Evolutionary conservation across 2,329 filamentous ascomycete species (phyloP).

Genomic region (Neonectria ditissima): DNA sequence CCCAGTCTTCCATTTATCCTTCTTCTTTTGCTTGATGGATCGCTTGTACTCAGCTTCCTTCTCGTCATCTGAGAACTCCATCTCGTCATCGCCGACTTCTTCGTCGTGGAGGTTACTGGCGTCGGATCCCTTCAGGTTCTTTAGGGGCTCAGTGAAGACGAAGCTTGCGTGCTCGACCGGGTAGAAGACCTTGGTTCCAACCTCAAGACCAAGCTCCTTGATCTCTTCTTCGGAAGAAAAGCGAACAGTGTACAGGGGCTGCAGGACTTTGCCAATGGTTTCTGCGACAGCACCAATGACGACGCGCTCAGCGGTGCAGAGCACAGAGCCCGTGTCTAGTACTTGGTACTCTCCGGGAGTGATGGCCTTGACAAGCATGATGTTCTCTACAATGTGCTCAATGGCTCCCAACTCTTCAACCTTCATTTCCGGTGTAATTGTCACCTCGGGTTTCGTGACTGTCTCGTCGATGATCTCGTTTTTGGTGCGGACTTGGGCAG

Average conservation of each 20-base stretch:
- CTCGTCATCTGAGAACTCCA: constrained; percentile 97
- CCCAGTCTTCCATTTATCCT: constrained; percentile 59
- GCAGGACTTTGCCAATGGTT: constrained; percentile 85
- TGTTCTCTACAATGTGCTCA: constrained; percentile 82
- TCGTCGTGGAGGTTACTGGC: constrained; percentile 96
- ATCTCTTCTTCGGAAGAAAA: constrained; percentile 79
- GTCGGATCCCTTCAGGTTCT: constrained; percentile 86
- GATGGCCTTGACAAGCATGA: constrained; percentile 81
- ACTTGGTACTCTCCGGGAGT: constrained; percentile 86
- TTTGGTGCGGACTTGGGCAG: constrained; percentile 75
- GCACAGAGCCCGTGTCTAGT: constrained; percentile 83
- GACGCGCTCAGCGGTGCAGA: constrained; percentile 80
- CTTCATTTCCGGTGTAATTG: constrained; percentile 80
- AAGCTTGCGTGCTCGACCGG: constrained; percentile 81
- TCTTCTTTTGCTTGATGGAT: constrained; percentile 75
- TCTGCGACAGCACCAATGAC: constrained; percentile 88
- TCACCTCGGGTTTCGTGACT: constrained; percentile 80
- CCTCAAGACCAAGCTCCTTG: constrained; percentile 72
- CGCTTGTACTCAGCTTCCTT: constrained; percentile 86
- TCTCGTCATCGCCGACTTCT: constrained; percentile 85
- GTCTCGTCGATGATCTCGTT: constrained; percentile 79
- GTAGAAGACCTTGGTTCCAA: constrained; percentile 82
- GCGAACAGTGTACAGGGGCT: constrained; percentile 86
- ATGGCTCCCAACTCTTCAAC: constrained; percentile 81
- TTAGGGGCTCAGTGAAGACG: constrained; percentile 87